phyloP scores from a whole-genome alignment of 1,284 basidiomycete genomes.

The Serendipita sp. region DNA sequence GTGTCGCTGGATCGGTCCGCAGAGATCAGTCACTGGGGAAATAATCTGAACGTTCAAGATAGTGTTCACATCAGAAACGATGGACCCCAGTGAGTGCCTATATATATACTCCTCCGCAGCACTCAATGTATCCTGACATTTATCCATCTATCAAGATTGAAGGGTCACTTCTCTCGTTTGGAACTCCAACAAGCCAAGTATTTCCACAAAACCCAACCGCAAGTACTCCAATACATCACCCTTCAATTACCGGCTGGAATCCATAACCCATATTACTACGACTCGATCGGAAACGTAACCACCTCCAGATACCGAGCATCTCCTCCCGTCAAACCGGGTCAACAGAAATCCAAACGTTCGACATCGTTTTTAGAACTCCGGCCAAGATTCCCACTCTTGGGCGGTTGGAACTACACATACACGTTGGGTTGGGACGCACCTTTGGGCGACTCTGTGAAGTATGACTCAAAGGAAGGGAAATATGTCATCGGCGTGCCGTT shows the following conservation, averaged over 20 bases:
- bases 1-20: constrained; percentile 59
- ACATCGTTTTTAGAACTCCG: constrained; percentile 53
- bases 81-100: constrained; percentile 62
- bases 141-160: constrained; percentile 41
- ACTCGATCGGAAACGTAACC: constrained; percentile 91
- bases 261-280: constrained; percentile 74
- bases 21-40: constrained; percentile 95
- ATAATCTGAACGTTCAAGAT: constrained; percentile 87
- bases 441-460: constrained; percentile 56
- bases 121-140: not conserved
- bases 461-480: constrained; percentile 40
- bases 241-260: constrained; percentile 73
- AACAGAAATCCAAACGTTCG: constrained; percentile 38
- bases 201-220: constrained; percentile 44
- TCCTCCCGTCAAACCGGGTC: constrained; percentile 38
- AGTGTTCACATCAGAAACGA: constrained; percentile 73
- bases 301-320: constrained; percentile 72
- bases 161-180: constrained; percentile 91
- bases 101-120: not conserved
- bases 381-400: constrained; percentile 86
- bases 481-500: constrained; percentile 76
- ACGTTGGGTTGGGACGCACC: constrained; percentile 87
- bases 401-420: constrained; percentile 97
- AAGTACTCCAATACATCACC: constrained; percentile 55
- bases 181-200: constrained; percentile 71